A percentile compares a stretch with the other conserved stretches of the same genome.
Evolutionary conservation across 2,329 filamentous ascomycete species (phyloP).

Genomic region (Uncinocarpus reesii): DNA sequence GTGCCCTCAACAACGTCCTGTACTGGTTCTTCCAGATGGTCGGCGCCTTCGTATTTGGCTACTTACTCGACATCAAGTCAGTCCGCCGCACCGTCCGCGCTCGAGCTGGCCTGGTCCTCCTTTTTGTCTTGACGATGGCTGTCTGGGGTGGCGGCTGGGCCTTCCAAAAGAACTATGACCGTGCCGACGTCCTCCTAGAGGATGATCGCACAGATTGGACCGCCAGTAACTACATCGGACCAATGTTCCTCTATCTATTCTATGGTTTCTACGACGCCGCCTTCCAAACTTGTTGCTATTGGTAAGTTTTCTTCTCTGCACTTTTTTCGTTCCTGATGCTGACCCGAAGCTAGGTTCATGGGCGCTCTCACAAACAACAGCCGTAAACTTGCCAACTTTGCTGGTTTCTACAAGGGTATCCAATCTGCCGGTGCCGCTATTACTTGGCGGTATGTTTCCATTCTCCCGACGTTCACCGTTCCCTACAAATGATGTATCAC

Average conservation of each 20-base stretch:
- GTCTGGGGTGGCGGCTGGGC: constrained; percentile 78
- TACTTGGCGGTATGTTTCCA: constrained; percentile 34
- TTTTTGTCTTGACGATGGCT: constrained; percentile 61
- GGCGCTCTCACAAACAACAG: constrained; percentile 85
- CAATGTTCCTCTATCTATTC: constrained; percentile 83
- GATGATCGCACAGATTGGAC: constrained; percentile 24
- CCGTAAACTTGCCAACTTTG: constrained; percentile 82
- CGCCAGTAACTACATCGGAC: constrained; percentile 57
- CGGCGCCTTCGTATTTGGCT: constrained; percentile 63
- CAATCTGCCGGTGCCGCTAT: constrained; percentile 74
- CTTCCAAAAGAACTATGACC: constrained; percentile 56
- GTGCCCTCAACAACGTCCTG: constrained; percentile 65
- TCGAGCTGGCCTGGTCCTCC: constrained; percentile 49
- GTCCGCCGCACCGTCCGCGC: constrained; percentile 58
- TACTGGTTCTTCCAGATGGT: constrained; percentile 73
- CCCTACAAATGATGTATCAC: background rate
- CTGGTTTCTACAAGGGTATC: constrained; percentile 82
- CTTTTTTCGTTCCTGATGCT: background rate
- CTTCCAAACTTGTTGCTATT: constrained; percentile 87
- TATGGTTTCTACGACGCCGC: constrained; percentile 82
- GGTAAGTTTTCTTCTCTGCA: constrained; percentile 41
- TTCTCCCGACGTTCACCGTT: no score
- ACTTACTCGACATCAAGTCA: constrained; percentile 52
- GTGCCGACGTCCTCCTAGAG: constrained; percentile 27
- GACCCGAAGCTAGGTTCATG: constrained; percentile 57